Evolutionary conservation across 768 basidiomycete species (phyloP), one percentile per base, ranked within the genome.

Genomic region (Suillus occidentalis): DNA sequence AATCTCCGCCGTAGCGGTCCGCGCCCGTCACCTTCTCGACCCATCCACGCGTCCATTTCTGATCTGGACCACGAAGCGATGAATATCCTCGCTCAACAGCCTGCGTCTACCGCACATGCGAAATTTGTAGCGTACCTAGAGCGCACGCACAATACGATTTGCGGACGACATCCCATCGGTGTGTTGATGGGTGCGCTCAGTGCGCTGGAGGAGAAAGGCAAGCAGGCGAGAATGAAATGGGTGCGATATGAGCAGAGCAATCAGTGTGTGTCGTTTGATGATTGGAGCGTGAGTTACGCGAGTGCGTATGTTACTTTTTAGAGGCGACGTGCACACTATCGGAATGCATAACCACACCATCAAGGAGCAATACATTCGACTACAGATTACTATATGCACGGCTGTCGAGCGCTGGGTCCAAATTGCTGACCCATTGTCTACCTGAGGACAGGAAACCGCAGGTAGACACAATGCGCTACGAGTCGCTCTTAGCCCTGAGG

Each of bases 231-330:
- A 28, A 75, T 95, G 60, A 86, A 87, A 67, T 99, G 94, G 88
- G 93, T 97, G 28, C 82, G 89, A 69, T 99, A 99, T 76, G 95
- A 93, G 73, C 97, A 99, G 78, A 99, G 95, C 73, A 91, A 88
- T 72, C 81, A 84, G 63, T 95, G 92, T 72, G 68, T 80, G 68
- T 85, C 77, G 20, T 72, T 91, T 62, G 77, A 81, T 56, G 93
- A 95, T 75, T 93, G 91, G 40, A 98, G 97, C 72, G 97, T 99
- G 25, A 97, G 95, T 76, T 99, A 99, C 73, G 96, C 95, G 9
- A 97, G 95, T 73, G 97, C 89, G 37, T 95, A 88, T 78, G 78
- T 94, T 52, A 83, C 80, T 42, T 85, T 93, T 59, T 59, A 59
- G 58, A 59, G 25, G 58, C 16, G 28, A 1, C 18, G 1, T 14